phyloP scores from a whole-genome alignment of 441 rosid species.

The Melastoma candidum region DNA sequence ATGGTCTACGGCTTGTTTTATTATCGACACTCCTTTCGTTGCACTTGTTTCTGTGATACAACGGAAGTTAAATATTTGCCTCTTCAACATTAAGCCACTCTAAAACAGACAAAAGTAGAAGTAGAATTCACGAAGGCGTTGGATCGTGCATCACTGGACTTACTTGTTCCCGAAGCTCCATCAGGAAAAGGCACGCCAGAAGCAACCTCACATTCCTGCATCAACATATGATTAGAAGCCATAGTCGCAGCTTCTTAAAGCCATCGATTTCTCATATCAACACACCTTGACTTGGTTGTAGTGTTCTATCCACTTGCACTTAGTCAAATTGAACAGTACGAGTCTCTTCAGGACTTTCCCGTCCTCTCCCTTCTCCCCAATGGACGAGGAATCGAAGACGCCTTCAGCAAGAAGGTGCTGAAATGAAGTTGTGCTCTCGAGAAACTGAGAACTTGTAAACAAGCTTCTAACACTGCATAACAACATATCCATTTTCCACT shows the following conservation, averaged over 20 bases:
- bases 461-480: slow-evolving; percentile 55
- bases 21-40: slow-evolving; percentile 8
- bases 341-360: slow-evolving; percentile 52
- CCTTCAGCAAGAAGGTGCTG: slow-evolving; percentile 76
- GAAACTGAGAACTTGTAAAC: slow-evolving; percentile 77
- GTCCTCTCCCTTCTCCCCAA: slow-evolving; percentile 51
- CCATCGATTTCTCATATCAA: not conserved
- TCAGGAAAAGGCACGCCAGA: slow-evolving; percentile 19
- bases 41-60: slow-evolving; percentile 32
- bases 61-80: slow-evolving; percentile 17
- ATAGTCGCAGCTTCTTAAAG: not conserved
- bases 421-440: slow-evolving; percentile 64
- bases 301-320: slow-evolving; percentile 69
- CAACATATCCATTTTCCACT: not conserved
- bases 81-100: slow-evolving; percentile 26
- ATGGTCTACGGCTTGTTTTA: slow-evolving; percentile 45
- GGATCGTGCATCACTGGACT: slow-evolving; percentile 12
- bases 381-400: slow-evolving; percentile 51
- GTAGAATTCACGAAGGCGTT: slow-evolving; percentile 35
- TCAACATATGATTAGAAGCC: slow-evolving; percentile 6
- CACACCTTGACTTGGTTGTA: slow-evolving; percentile 56
- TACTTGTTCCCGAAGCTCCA: slow-evolving; percentile 20
- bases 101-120: no score
- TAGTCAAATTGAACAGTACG: slow-evolving; percentile 39
- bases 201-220: slow-evolving; percentile 31